These are phyloP conservation scores for Pleomassaria siparia DNA, from an alignment of 2,329 filamentous ascomycete genomes.

Conservation along the genomic window DNA sequence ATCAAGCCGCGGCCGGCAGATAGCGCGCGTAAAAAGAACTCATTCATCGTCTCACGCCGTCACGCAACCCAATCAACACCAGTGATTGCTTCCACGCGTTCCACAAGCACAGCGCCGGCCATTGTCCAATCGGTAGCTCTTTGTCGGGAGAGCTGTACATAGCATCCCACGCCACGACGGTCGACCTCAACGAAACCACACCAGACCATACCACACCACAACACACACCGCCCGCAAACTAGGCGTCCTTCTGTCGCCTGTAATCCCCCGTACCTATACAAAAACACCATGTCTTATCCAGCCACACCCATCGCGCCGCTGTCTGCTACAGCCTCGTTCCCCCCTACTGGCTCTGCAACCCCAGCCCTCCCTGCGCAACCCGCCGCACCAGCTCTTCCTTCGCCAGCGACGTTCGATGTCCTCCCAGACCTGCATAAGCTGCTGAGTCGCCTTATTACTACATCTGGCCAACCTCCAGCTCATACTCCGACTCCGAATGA, in stretches of 20 bases:
- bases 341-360: slow-evolving; percentile 34
- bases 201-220: slow-evolving; percentile 4
- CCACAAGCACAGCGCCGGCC: slow-evolving; percentile 1
- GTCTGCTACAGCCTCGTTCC: slow-evolving; percentile 34
- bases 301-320: slow-evolving; percentile 35
- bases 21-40: slow-evolving; percentile 12
- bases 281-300: slow-evolving; percentile 36
- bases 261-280: too few relatives aligned
- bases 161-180: slow-evolving; percentile 10
- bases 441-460: slow-evolving; percentile 69
- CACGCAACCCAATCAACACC: slow-evolving; percentile 11
- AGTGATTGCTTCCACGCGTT: not conserved
- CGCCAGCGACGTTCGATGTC: slow-evolving; percentile 82
- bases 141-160: slow-evolving; percentile 4
- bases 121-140: slow-evolving; percentile 5
- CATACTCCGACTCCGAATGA: slow-evolving; percentile 27
- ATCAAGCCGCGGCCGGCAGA: slow-evolving; percentile 23
- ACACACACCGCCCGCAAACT: too few relatives aligned
- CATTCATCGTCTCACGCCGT: not conserved
- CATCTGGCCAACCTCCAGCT: slow-evolving; percentile 37
- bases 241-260: not conserved
- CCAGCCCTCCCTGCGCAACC: slow-evolving; percentile 25
- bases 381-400: slow-evolving; percentile 64
- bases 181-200: slow-evolving; percentile 5
- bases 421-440: slow-evolving; percentile 79